Base-by-base conservation (phyloP, 108 stramenopile species). In the Stephanodiscus minutulus region DNA sequence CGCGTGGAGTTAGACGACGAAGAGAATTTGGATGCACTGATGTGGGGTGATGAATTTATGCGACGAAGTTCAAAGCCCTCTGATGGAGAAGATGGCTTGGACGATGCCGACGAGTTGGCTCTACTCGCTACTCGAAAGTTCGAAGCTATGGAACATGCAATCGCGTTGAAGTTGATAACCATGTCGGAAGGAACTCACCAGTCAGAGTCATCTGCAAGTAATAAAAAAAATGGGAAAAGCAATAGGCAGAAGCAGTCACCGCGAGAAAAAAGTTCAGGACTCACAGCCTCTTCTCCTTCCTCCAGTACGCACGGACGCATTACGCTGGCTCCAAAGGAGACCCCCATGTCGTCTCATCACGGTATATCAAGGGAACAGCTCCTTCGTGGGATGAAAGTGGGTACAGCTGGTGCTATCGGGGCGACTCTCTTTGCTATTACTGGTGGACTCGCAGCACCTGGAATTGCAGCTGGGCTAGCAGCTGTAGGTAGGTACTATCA, bases 371-470 rank as follows among this genome's bases (percentile, higher is more conserved):
- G 78, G 36, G 86, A 86, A 44, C 79, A 87, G 64, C 33, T 87
- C 10, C 41, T 92, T 18, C 84, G 91, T 21, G 87, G 91, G 3
- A 60, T 92, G 7, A 92, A 92, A 68, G 82, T 92, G 68, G 88
- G 88, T 7, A 76, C 83, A 41, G 87, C 86, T 37, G 91, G 87
- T 25, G 64, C 88, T 10, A 82, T 83, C 25, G 91, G 88, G 5
- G 91, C 88, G 0, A 85, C 88, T 11, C 61, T 92, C 1, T 88
- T 92, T 66, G 91, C 88, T 13, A 53, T 92, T 11, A 89, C 88
- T 5, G 88, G 91, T 17, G 91, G 91, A 18, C 70, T 89, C 12
- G 91, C 88, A 39, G 91, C 91, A 28, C 88, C 91, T 52, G 86
- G 83, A 59, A 77, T 93, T 68, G 92, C 92, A 31, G 88, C 92